phyloP scores from a whole-genome alignment of 2,329 filamentous ascomycete genomes.

The Fusarium setosum region DNA sequence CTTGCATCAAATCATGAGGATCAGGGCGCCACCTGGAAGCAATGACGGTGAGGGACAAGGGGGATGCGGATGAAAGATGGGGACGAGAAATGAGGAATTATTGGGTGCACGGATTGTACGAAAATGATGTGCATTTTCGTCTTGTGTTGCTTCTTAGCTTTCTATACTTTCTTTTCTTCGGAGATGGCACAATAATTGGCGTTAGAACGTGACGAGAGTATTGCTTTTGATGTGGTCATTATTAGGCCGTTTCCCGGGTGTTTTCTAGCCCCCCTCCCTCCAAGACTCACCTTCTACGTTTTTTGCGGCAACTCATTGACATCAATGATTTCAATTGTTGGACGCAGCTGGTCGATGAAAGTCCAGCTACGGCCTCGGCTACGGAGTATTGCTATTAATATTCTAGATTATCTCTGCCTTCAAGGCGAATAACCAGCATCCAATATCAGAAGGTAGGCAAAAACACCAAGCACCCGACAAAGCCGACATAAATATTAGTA shows the following conservation, averaged over 20 bases:
- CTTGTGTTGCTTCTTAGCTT: not conserved
- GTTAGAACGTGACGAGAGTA: not conserved
- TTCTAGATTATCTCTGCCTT: too few species aligned
- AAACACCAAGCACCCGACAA: too few species aligned
- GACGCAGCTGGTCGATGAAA: slow-evolving; percentile 10
- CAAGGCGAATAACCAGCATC: too few species aligned
- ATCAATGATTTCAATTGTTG: slow-evolving; percentile 20
- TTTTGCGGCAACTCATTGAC: not conserved
- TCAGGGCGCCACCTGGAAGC: slow-evolving; percentile 10
- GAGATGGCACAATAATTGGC: not conserved
- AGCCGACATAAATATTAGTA: too few species aligned
- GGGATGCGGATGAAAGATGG: slow-evolving; percentile 20
- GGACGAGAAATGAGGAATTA: slow-evolving; percentile 2
- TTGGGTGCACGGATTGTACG: not conserved
- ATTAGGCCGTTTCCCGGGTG: slow-evolving; percentile 13
- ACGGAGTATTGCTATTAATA: not conserved
- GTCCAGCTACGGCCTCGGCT: not conserved
- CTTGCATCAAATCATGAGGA: slow-evolving; percentile 28
- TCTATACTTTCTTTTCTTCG: not conserved
- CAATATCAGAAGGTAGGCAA: too few species aligned
- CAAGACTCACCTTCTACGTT: slow-evolving; percentile 23
- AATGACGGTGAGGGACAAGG: slow-evolving; percentile 19
- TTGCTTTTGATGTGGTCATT: slow-evolving; percentile 31
- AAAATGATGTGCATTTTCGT: not conserved
- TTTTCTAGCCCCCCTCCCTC: not conserved